Percentiles rank a stretch among this genome's conserved stretches.
Evolutionary conservation across 23 red algal genomes (phyloP).

Genomic region (Cyanidium caldarium): DNA sequence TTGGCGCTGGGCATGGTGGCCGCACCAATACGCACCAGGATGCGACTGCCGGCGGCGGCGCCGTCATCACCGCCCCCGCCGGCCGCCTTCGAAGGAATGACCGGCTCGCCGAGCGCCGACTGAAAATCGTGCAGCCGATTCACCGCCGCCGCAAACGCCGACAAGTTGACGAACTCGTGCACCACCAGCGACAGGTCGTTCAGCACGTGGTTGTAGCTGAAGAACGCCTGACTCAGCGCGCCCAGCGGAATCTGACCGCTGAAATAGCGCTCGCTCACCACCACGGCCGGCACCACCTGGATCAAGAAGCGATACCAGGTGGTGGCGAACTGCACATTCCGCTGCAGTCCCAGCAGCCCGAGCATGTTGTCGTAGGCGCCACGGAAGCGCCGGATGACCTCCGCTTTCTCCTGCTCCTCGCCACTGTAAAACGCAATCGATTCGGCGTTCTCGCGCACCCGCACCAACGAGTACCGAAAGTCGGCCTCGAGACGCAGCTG

Average conservation of each 20-base stretch:
- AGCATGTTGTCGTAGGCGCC: constrained; percentile 37
- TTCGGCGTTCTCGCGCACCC: constrained; percentile 70
- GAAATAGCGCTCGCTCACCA: constrained; percentile 64
- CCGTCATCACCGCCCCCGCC: background rate
- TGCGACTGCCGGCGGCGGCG: background rate
- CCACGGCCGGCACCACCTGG: constrained; percentile 42
- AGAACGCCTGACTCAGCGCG: constrained; percentile 67
- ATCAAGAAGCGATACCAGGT: constrained; percentile 61
- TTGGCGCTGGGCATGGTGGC: background rate
- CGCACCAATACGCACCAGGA: background rate
- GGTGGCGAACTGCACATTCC: constrained; percentile 52
- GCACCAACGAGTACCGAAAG: constrained; percentile 58
- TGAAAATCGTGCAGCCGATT: constrained; percentile 47
- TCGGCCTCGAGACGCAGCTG: constrained; percentile 60
- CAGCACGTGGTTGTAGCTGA: constrained; percentile 85
- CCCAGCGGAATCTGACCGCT: constrained; percentile 54
- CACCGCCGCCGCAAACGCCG: constrained; percentile 69
- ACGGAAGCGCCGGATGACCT: constrained; percentile 26
- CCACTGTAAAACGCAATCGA: constrained; percentile 92
- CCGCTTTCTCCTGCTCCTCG: constrained; percentile 28
- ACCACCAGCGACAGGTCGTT: constrained; percentile 64
- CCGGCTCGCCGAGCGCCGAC: no score
- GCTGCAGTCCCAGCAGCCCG: constrained; percentile 29
- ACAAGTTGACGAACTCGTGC: constrained; percentile 48
- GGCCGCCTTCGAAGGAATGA: constrained; percentile 9